phyloP scores from a whole-genome alignment of 1,284 basidiomycete species.

The Grifola frondosa region DNA sequence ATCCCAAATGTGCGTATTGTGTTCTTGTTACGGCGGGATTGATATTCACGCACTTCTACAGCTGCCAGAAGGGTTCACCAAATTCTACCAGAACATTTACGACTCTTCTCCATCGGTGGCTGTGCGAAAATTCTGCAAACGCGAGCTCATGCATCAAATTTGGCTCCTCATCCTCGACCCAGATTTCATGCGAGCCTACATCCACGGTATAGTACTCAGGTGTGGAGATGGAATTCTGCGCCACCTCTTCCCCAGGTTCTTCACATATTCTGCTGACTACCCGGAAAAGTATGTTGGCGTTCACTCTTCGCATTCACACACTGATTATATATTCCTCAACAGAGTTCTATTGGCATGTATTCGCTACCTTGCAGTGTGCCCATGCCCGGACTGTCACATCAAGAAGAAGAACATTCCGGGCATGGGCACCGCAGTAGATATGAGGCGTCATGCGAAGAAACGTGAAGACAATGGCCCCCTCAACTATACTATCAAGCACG shows the following conservation, averaged over 20 bases:
- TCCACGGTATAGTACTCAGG: conserved; percentile 26
- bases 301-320: too few relatives aligned
- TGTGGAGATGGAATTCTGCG: conserved; percentile 14
- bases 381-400: conserved; percentile 14
- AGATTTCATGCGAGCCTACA: conserved; percentile 21
- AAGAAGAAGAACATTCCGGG: not conserved
- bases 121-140: conserved; percentile 18
- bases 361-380: conserved; percentile 11
- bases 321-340: not conserved
- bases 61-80: conserved; percentile 1
- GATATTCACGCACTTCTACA: not conserved
- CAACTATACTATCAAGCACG: not conserved
- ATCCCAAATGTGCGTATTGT: conserved; percentile 13
- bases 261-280: conserved; percentile 33
- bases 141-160: conserved; percentile 25
- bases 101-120: not conserved
- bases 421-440: conserved; percentile 8
- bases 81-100: not conserved
- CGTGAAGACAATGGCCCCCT: conserved; percentile 6
- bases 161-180: conserved; percentile 20
- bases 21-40: not conserved
- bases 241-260: conserved; percentile 16
- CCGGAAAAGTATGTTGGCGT: conserved; percentile 19
- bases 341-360: conserved; percentile 15
- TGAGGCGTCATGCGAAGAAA: not conserved